A percentile compares a stretch with the other conserved stretches of the same genome.
phyloP scores from a whole-genome alignment of 495 filamentous ascomycete genomes.

The Lasiosphaeriaceae sp. region DNA sequence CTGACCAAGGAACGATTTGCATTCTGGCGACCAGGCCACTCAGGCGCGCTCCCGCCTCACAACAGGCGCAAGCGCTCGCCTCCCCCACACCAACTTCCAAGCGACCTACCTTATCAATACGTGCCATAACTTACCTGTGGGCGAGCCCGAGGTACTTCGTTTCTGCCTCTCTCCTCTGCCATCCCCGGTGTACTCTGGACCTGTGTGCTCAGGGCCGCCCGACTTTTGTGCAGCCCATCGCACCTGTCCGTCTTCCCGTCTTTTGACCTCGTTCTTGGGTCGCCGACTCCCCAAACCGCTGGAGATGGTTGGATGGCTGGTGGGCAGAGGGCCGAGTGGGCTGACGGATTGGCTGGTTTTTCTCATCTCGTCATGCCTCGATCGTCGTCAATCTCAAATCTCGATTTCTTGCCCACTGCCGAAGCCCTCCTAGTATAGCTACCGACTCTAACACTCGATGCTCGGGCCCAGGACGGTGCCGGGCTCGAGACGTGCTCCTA shows the following conservation, averaged over 20 bases:
- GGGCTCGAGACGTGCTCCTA: too few relatives aligned
- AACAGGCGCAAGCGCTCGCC: slow-evolving; percentile 23
- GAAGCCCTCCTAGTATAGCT: too few relatives aligned
- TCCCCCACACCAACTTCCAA: slow-evolving; percentile 16
- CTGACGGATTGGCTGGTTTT: too few relatives aligned
- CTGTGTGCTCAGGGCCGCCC: neutral
- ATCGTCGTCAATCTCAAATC: too few relatives aligned
- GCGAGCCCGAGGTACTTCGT: neutral
- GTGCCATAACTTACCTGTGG: neutral
- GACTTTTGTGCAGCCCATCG: slow-evolving; percentile 14
- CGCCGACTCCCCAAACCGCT: slow-evolving; percentile 1
- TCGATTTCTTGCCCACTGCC: too few relatives aligned
- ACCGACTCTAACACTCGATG: too few relatives aligned
- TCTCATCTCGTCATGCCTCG: too few relatives aligned
- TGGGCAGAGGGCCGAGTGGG: too few relatives aligned
- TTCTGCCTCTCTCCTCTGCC: neutral
- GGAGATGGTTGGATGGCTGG: neutral
- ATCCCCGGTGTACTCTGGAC: neutral
- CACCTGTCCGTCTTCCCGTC: slow-evolving; percentile 11
- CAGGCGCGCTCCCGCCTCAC: slow-evolving; percentile 1
- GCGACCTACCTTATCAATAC: neutral
- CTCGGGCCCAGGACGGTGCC: too few relatives aligned
- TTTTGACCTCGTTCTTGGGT: slow-evolving; percentile 10
- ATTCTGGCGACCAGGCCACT: slow-evolving; percentile 5
- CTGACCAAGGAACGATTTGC: too few relatives aligned